These are phyloP conservation scores for Aspergillus sergii DNA, from an alignment of 2,329 filamentous ascomycete species.

Conservation along the genomic window DNA sequence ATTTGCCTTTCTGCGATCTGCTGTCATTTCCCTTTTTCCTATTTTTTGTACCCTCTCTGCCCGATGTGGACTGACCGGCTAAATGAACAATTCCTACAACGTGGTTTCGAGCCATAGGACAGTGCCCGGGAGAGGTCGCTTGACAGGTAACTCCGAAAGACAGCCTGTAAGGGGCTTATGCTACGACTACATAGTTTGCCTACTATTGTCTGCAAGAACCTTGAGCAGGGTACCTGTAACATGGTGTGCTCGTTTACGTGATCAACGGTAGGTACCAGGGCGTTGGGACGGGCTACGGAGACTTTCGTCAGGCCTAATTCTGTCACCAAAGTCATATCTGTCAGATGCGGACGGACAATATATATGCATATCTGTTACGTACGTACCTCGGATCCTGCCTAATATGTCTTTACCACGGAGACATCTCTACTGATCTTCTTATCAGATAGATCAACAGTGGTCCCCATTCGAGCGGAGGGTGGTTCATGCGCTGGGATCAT, in stretches of 20 bases:
- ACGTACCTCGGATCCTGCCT: not conserved
- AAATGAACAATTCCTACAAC: not conserved
- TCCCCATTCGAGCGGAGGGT: not conserved
- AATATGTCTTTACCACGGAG: not conserved
- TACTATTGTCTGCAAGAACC: not conserved
- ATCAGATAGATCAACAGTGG: conserved; percentile 2
- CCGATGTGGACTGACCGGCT: not conserved
- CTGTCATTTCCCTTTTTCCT: not conserved
- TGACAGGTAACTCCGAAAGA: not conserved
- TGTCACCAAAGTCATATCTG: not conserved
- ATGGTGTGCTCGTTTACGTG: not conserved
- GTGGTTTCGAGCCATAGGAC: not conserved
- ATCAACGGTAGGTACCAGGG: not conserved
- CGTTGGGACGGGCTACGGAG: not conserved
- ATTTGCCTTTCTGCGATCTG: not conserved
- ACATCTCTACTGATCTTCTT: not conserved
- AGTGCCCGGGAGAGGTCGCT: not conserved
- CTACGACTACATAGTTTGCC: not conserved
- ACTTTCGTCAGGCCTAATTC: not conserved
- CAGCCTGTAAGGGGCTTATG: not conserved
- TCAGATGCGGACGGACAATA: not conserved
- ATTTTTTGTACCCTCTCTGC: not conserved
- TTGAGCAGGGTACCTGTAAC: not conserved
- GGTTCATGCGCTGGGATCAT: conserved; percentile 3
- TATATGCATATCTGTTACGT: not conserved